Evolutionary conservation across 2,329 filamentous ascomycete genomes (phyloP), one percentile per base, ranked within the genome.

Genomic region (Akanthomyces dipterigenus): DNA sequence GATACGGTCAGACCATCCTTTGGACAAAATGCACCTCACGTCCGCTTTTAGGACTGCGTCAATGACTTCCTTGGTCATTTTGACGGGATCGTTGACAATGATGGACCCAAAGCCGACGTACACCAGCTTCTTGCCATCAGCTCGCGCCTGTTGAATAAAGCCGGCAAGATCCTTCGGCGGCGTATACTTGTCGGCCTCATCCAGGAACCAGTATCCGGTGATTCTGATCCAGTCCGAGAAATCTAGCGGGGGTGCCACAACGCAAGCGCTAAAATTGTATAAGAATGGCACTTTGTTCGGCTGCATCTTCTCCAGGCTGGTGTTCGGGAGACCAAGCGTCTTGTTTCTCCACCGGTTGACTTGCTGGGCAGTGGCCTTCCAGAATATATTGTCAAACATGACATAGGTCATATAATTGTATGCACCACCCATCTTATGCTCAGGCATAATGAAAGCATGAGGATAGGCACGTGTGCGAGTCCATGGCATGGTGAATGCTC

Each of bases 401-500:
- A 96, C 87, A 68, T 99, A 99, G 0, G 92, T 95, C 70, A 96
- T 87, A 71, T 93, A 92, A 71, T 99, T 99, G 78, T 96, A 98
- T 0, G 88, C 88, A 26, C 95, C 95, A 60, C 95, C 95, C 86
- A 96, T 91, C 76, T 96, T 97, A 74, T 90, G 87, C 64, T 96
- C 90, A 1, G 92, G 90, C 64, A 96, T 93, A 28, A 93, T 89
- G 74, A 99, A 99, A 0, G 95, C 95, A 74, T 99, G 95, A 2
- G 95, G 95, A 69, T 99, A 99, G 0, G 93, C 92, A 58, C 95
- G 83, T 18, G 95, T 99, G 54, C 93, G 87, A 0, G 95, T 96
- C 95, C 95, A 99, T 0, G 95, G 95, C 95, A 99, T 99, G 20
- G 92, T 96, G 71, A 99, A 99, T 0, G 93, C 93, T 61, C 95